Evolutionary conservation across 805 yeast genomes (phyloP).

Genomic region (Ascoidea tarda): DNA sequence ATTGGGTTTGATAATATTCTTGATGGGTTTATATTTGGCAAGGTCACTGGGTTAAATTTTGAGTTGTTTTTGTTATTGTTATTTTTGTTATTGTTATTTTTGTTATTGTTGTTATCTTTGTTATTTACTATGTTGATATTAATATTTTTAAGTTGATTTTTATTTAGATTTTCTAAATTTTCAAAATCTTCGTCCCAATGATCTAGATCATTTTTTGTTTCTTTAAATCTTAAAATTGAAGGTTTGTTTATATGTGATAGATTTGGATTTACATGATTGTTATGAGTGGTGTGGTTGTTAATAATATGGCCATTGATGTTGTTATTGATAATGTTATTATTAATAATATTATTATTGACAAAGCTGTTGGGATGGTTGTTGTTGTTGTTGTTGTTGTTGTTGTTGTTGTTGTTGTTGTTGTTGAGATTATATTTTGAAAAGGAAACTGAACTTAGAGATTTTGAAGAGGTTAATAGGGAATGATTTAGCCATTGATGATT

Average conservation of each 20-base stretch:
- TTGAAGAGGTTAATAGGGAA: background rate
- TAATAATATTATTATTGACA: background rate
- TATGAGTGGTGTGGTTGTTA: background rate
- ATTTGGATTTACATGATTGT: slow-evolving; percentile 1
- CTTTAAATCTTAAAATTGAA: slow-evolving; percentile 3
- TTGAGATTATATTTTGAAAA: background rate
- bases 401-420: background rate
- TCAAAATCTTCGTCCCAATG: slow-evolving; percentile 9
- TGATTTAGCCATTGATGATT: slow-evolving; percentile 46
- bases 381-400: background rate
- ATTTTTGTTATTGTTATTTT: no score
- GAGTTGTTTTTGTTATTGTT: background rate
- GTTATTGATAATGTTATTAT: background rate
- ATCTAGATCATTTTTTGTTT: slow-evolving; percentile 4
- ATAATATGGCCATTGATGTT: background rate
- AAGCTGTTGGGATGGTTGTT: background rate
- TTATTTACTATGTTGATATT: no score
- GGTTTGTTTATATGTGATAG: slow-evolving; percentile 1
- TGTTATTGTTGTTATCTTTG: no score
- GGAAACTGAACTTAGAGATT: background rate
- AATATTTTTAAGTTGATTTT: no score
- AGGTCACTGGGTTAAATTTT: background rate
- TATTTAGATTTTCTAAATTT: background rate
- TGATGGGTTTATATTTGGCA: background rate
- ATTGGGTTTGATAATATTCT: background rate